These are phyloP conservation scores for Chytriomyces confervae DNA, from an alignment of 192 early-diverging fungal genomes.

Conservation along the genomic window DNA sequence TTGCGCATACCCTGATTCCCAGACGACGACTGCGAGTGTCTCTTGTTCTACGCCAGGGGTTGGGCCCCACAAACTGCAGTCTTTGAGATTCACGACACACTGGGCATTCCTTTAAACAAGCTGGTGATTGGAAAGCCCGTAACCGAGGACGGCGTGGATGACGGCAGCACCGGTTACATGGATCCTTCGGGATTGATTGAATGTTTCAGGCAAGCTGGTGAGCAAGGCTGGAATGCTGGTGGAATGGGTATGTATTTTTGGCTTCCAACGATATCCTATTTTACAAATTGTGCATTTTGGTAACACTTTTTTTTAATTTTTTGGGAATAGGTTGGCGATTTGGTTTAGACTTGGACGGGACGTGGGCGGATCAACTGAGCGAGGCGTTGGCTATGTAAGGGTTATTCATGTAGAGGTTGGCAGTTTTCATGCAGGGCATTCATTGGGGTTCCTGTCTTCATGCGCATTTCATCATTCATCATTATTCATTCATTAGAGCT, in stretches of 20 bases:
- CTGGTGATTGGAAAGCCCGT: slow-evolving; percentile 27
- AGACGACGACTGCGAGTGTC: neutral
- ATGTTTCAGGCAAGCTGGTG: slow-evolving; percentile 9
- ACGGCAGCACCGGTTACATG: slow-evolving; percentile 6
- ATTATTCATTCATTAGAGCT: too few relatives aligned
- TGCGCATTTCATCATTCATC: too few relatives aligned
- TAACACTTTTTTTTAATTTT: neutral
- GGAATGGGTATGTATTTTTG: neutral
- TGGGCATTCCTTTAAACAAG: slow-evolving; percentile 10
- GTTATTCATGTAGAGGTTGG: too few relatives aligned
- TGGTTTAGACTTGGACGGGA: slow-evolving; percentile 3
- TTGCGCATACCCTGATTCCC: too few relatives aligned
- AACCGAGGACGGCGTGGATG: neutral
- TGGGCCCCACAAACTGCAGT: neutral
- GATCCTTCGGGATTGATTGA: neutral
- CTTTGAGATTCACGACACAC: neutral
- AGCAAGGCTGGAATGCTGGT: slow-evolving; percentile 21
- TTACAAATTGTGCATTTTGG: neutral
- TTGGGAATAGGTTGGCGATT: neutral
- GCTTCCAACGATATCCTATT: neutral
- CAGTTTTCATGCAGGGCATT: too few relatives aligned
- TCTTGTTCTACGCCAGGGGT: neutral
- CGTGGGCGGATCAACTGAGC: neutral
- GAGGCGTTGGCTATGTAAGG: neutral
- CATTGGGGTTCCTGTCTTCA: too few relatives aligned